phyloP scores from a whole-genome alignment of 2,329 filamentous ascomycete genomes.

The Aspergillus neotritici region DNA sequence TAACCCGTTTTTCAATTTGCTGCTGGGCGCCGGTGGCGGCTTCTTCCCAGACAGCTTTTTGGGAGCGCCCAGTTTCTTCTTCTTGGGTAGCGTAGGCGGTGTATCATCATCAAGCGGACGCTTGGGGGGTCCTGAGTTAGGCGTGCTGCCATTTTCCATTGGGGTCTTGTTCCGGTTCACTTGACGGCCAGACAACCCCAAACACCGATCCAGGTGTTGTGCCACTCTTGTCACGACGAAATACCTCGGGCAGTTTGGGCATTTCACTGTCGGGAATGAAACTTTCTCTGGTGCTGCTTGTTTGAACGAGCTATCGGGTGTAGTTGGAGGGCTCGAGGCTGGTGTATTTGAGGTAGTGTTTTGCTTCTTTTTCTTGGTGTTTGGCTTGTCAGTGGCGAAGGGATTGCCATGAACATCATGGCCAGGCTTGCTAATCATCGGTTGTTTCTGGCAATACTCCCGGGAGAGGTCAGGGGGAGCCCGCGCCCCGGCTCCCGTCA shows the following conservation, averaged over 20 bases:
- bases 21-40: constrained; percentile 28
- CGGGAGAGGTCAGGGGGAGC: constrained; percentile 45
- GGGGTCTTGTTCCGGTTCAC: constrained; percentile 43
- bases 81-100: constrained; percentile 43
- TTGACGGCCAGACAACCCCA: constrained; percentile 52
- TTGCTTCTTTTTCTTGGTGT: constrained; percentile 43
- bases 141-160: constrained; percentile 39
- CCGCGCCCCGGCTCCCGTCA: constrained; percentile 46
- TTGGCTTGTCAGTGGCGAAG: constrained; percentile 39
- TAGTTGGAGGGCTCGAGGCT: constrained; percentile 31
- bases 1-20: constrained; percentile 40
- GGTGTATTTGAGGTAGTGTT: constrained; percentile 30
- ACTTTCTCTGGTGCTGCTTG: constrained; percentile 25
- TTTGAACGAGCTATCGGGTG: constrained; percentile 29
- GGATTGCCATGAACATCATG: constrained; percentile 58
- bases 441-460: constrained; percentile 56
- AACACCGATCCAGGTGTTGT: constrained; percentile 57
- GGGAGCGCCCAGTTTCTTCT: constrained; percentile 42
- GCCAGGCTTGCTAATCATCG: constrained; percentile 52
- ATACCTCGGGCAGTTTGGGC: constrained; percentile 57
- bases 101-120: constrained; percentile 40
- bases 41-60: constrained; percentile 36
- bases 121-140: constrained; percentile 30
- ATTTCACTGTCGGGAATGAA: constrained; percentile 44
- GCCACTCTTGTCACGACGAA: constrained; percentile 57